These are phyloP conservation scores for Fusarium begoniae DNA, from an alignment of 2,329 filamentous ascomycete genomes.

Conservation along the genomic window DNA sequence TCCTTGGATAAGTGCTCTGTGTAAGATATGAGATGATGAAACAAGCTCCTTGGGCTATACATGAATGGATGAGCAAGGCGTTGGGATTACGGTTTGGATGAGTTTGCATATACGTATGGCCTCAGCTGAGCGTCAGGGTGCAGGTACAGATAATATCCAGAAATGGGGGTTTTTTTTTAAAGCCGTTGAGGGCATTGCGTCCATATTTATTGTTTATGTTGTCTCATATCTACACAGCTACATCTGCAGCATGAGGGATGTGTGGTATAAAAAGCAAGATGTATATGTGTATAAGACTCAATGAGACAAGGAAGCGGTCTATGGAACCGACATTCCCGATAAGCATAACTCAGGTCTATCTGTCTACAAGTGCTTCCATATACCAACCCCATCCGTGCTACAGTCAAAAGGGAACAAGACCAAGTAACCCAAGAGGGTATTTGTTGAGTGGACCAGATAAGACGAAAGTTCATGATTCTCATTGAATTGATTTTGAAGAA, in stretches of 20 bases:
- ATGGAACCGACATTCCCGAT: slow-evolving; percentile 1
- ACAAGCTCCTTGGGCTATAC: neutral
- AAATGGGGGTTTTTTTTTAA: no score
- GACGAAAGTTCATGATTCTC: slow-evolving; percentile 42
- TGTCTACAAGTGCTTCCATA: slow-evolving; percentile 27
- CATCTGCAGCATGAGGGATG: slow-evolving; percentile 27
- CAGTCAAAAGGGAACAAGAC: slow-evolving; percentile 13
- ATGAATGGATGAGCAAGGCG: slow-evolving; percentile 15
- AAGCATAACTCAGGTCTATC: slow-evolving; percentile 34
- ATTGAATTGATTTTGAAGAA: slow-evolving; percentile 42
- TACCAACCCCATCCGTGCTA: neutral
- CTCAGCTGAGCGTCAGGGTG: neutral
- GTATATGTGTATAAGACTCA: slow-evolving; percentile 26
- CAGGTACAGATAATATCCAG: neutral
- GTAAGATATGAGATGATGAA: slow-evolving; percentile 13
- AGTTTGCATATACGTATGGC: neutral
- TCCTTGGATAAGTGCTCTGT: slow-evolving; percentile 50
- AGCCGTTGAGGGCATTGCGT: neutral
- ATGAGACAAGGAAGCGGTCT: slow-evolving; percentile 13
- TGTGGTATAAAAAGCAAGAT: slow-evolving; percentile 32
- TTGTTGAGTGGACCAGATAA: slow-evolving; percentile 31
- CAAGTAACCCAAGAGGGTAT: neutral
- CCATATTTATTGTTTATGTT: neutral
- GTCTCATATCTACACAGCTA: slow-evolving; percentile 1
- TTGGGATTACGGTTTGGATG: slow-evolving; percentile 2